Conservation (phyloP, 345 rosid species). For the Sisymbrium altissimum region DNA sequence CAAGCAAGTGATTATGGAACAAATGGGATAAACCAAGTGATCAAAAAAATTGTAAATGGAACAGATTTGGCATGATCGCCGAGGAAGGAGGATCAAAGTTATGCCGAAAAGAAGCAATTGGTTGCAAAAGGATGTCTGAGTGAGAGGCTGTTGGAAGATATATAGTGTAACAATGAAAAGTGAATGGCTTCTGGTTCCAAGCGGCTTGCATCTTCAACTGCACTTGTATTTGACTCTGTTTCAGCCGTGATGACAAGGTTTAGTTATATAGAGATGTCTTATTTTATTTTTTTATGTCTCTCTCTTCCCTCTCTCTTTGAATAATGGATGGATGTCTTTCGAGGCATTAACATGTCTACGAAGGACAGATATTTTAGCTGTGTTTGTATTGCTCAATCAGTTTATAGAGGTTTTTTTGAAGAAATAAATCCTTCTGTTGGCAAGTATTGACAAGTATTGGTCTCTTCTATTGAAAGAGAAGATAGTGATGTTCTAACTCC, state of each 20-base stretch:
- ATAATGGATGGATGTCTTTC: not conserved
- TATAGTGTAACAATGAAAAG: not conserved
- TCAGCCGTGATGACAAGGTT: constrained; percentile 40
- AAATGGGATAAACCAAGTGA: constrained; percentile 28
- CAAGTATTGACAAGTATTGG: not conserved
- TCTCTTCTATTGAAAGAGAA: not conserved
- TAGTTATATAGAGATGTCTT: not conserved
- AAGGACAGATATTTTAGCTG: not conserved
- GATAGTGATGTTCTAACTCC: not conserved
- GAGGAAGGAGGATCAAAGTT: constrained; percentile 48
- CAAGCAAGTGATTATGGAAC: not conserved
- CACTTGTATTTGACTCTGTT: constrained; percentile 31
- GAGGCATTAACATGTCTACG: too few relatives aligned
- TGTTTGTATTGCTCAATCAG: constrained; percentile 4
- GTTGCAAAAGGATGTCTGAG: constrained; percentile 18
- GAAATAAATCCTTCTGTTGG: not conserved
- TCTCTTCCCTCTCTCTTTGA: not conserved
- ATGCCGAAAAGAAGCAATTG: constrained; percentile 35
- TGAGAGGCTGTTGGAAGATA: not conserved
- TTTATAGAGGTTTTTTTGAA: not conserved
- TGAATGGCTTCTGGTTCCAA: constrained; percentile 14
- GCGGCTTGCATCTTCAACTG: constrained; percentile 33
- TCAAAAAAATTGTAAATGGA: constrained; percentile 51
- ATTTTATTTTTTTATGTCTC: not conserved
- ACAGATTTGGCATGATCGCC: constrained; percentile 39